A percentile compares a stretch with the other conserved stretches of the same genome.
Conservation (phyloP, 352 stramenopile species). For the Phytophthora hibernalis region DNA sequence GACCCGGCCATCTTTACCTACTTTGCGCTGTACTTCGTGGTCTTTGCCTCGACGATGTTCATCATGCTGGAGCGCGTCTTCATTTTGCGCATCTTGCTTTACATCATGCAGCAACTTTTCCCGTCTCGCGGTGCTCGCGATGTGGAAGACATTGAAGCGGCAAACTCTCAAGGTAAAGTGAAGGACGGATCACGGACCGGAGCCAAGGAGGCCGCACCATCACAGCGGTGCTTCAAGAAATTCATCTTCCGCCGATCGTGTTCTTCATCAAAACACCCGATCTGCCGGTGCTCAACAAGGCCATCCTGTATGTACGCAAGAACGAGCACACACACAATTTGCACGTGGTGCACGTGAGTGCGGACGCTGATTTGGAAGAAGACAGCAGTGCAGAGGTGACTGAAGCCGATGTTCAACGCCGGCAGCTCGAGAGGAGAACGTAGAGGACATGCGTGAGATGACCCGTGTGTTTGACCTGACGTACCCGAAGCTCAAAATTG, state of each 20-base stretch:
- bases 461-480: constrained; percentile 87
- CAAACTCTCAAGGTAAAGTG: constrained; percentile 28
- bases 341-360: constrained; percentile 88
- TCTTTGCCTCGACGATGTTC: constrained; percentile 76
- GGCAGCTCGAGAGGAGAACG: constrained; percentile 45
- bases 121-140: constrained; percentile 46
- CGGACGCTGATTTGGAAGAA: constrained; percentile 38
- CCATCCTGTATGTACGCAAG: constrained; percentile 92
- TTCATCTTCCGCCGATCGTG: constrained; percentile 87
- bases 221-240: constrained; percentile 58
- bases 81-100: constrained; percentile 76
- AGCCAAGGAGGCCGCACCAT: constrained; percentile 76
- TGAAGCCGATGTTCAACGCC: constrained; percentile 42
- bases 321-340: constrained; percentile 94
- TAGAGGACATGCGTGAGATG: constrained; percentile 81
- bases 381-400: constrained; percentile 43
- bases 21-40: constrained; percentile 82
- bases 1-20: constrained; percentile 84
- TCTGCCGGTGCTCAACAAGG: constrained; percentile 93
- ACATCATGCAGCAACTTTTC: constrained; percentile 67
- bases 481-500: constrained; percentile 94
- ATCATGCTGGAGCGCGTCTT: constrained; percentile 85
- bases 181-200: constrained; percentile 50
- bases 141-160: constrained; percentile 36
- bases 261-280: constrained; percentile 93